Evolutionary conservation across 192 early-diverging fungal genomes (phyloP).

Genomic region (Coemansia sp.): DNA sequence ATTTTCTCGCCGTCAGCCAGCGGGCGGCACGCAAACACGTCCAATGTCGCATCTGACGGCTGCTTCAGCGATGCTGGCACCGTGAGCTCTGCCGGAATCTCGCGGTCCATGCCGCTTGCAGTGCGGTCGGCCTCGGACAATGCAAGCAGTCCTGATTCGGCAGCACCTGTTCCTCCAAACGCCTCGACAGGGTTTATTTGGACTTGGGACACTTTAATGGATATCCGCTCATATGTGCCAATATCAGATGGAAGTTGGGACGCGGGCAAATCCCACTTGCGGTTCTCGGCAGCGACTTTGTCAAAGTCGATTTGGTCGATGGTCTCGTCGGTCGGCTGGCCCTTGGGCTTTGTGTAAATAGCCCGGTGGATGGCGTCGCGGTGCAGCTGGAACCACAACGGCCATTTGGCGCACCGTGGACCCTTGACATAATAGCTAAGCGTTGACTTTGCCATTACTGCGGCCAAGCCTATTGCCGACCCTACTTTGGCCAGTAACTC

Average conservation of each 20-base stretch:
- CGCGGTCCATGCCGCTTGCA: not conserved
- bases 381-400: slow-evolving; percentile 41
- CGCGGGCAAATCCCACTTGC: slow-evolving; percentile 19
- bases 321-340: slow-evolving; percentile 17
- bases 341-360: not conserved
- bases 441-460: slow-evolving; percentile 19
- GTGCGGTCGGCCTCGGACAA: slow-evolving; percentile 19
- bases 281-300: slow-evolving; percentile 11
- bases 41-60: not conserved
- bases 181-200: slow-evolving; percentile 9
- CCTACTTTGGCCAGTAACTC: slow-evolving; percentile 22
- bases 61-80: slow-evolving; percentile 13
- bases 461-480: slow-evolving; percentile 12
- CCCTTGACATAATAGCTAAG: slow-evolving; percentile 43
- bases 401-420: slow-evolving; percentile 40
- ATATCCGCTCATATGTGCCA: slow-evolving; percentile 12
- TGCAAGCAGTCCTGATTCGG: slow-evolving; percentile 19
- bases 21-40: slow-evolving; percentile 24
- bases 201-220: slow-evolving; percentile 20
- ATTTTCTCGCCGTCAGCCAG: slow-evolving; percentile 46
- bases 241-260: slow-evolving; percentile 16
- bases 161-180: slow-evolving; percentile 28
- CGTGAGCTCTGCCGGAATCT: slow-evolving; percentile 28
- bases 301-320: slow-evolving; percentile 48
- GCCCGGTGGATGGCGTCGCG: slow-evolving; percentile 28